phyloP scores from a whole-genome alignment of 2,329 filamentous ascomycete species.

The Colletotrichum falcatum region DNA sequence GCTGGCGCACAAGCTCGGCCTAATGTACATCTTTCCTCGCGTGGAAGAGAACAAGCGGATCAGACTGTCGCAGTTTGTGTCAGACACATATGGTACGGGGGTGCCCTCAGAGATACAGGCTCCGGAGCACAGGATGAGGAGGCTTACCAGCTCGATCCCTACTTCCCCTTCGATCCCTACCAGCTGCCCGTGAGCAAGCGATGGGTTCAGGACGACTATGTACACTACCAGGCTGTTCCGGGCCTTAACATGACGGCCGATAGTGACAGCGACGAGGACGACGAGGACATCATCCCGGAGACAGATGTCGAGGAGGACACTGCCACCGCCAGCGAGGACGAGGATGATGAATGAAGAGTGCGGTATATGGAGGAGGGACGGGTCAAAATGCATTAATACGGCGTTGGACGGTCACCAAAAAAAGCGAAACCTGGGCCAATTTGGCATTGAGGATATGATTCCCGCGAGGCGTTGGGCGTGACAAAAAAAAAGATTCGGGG shows the following conservation, averaged over 20 bases:
- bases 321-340: slow-evolving; percentile 62
- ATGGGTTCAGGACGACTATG: slow-evolving; percentile 89
- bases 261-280: slow-evolving; percentile 65
- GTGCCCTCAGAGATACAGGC: slow-evolving; percentile 65
- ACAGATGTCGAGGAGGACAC: slow-evolving; percentile 62
- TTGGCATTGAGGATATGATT: slow-evolving; percentile 35
- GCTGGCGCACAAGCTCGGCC: slow-evolving; percentile 84
- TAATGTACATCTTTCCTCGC: slow-evolving; percentile 90
- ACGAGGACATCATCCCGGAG: slow-evolving; percentile 58
- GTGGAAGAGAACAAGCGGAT: slow-evolving; percentile 94
- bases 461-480: slow-evolving; percentile 39
- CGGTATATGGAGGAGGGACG: slow-evolving; percentile 27
- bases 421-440: slow-evolving; percentile 38
- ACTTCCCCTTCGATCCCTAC: slow-evolving; percentile 98
- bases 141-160: slow-evolving; percentile 88
- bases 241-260: slow-evolving; percentile 72
- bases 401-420: slow-evolving; percentile 41
- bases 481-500: neutral
- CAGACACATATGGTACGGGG: slow-evolving; percentile 67
- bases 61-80: slow-evolving; percentile 78
- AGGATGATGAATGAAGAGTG: slow-evolving; percentile 52
- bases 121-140: slow-evolving; percentile 74
- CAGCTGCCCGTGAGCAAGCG: slow-evolving; percentile 86
- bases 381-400: slow-evolving; percentile 41
- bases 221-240: slow-evolving; percentile 81